phyloP scores from a whole-genome alignment of 23 red algal species.

The Pyropia haitanensis region DNA sequence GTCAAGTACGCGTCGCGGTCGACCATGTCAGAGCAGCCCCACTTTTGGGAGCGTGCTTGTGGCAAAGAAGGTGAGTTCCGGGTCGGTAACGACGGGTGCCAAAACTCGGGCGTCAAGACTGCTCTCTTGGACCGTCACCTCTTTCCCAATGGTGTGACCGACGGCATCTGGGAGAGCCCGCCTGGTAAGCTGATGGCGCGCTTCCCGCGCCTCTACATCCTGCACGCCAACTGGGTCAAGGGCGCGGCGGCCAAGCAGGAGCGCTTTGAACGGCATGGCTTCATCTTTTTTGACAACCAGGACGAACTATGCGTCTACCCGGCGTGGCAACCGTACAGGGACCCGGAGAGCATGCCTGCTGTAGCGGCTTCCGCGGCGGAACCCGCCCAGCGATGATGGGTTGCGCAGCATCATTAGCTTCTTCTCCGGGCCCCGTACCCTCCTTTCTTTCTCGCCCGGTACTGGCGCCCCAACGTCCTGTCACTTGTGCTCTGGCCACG shows the following conservation, averaged over 20 bases:
- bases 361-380: too few relatives aligned
- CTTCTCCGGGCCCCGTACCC: too few relatives aligned
- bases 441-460: too few relatives aligned
- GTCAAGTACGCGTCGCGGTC: conserved; percentile 76
- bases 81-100: conserved; percentile 62
- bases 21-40: conserved; percentile 94
- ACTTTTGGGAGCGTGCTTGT: conserved; percentile 95
- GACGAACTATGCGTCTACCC: conserved; percentile 90
- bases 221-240: conserved; percentile 99
- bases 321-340: background rate
- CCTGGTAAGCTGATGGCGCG: conserved; percentile 43
- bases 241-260: conserved; percentile 70
- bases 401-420: too few relatives aligned
- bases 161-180: conserved; percentile 76
- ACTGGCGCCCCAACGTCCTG: too few relatives aligned
- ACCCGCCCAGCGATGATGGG: too few relatives aligned
- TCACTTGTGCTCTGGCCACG: too few relatives aligned
- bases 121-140: conserved; percentile 65
- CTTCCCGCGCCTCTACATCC: conserved; percentile 73
- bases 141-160: conserved; percentile 90
- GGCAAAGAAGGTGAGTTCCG: conserved; percentile 78
- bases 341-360: too few relatives aligned
- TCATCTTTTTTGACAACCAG: conserved; percentile 71
- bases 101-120: conserved; percentile 70
- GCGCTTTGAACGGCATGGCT: conserved; percentile 67